Conservation (phyloP, 768 basidiomycete genomes). For the Lanmaoa pseudosensibilis region DNA sequence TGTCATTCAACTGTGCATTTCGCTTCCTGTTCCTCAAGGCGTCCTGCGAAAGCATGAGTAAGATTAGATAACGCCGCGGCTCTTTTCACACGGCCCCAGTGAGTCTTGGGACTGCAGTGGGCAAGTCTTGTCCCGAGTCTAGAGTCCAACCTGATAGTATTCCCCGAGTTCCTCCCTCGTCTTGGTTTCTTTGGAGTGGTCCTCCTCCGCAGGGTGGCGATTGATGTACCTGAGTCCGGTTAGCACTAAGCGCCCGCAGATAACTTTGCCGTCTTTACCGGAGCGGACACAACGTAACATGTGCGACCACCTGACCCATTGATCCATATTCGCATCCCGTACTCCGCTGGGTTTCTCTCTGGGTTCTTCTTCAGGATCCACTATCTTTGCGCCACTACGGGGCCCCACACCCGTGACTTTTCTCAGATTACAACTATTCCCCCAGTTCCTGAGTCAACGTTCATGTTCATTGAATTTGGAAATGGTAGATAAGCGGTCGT, state of each 20-base stretch:
- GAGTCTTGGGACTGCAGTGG: background rate
- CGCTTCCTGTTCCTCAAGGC: conserved; percentile 23
- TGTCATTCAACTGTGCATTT: conserved; percentile 21
- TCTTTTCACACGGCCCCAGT: background rate
- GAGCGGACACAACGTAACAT: background rate
- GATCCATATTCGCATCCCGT: too few relatives aligned
- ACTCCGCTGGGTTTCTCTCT: too few relatives aligned
- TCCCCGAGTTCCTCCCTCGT: background rate
- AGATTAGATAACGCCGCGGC: background rate
- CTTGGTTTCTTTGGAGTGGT: background rate
- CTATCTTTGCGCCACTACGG: too few relatives aligned
- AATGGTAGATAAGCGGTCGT: background rate
- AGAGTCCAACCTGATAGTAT: too few relatives aligned
- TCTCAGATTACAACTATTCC: background rate
- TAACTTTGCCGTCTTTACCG: background rate
- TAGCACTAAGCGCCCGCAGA: background rate
- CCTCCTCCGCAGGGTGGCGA: conserved; percentile 30
- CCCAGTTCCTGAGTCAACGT: background rate
- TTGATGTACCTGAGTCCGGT: background rate
- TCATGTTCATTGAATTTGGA: background rate
- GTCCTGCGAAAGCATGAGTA: background rate
- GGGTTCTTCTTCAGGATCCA: too few relatives aligned
- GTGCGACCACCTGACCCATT: background rate
- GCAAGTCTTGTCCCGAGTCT: background rate
- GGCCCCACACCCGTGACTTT: background rate